Conservation (phyloP, 441 rosid genomes). For the Heliophila coronopifolia region DNA sequence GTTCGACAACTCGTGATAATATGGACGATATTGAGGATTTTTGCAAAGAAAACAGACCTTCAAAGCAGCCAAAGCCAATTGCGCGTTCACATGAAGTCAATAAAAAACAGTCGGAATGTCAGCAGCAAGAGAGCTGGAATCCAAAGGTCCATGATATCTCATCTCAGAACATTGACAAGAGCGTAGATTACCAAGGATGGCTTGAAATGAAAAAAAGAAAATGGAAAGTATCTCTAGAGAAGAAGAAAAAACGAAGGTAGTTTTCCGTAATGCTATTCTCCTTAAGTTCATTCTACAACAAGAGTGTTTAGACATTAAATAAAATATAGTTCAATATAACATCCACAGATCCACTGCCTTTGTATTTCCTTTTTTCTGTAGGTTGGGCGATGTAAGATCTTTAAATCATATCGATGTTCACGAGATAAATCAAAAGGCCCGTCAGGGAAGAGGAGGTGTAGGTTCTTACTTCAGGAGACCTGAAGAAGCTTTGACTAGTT, state of each 20-base stretch:
- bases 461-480: conserved; percentile 74
- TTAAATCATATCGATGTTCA: conserved; percentile 32
- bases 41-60: conserved; percentile 37
- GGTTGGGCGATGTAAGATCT: conserved; percentile 53
- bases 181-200: conserved; percentile 89
- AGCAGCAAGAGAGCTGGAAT: conserved; percentile 31
- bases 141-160: conserved; percentile 30
- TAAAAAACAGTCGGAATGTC: conserved; percentile 29
- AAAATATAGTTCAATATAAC: conserved; percentile 7
- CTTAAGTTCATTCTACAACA: conserved; percentile 5
- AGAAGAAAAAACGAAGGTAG: conserved; percentile 79
- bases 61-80: conserved; percentile 61
- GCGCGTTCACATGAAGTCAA: conserved; percentile 52
- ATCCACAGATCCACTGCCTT: conserved; percentile 12
- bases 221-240: conserved; percentile 64
- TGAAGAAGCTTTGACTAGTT: conserved; percentile 71
- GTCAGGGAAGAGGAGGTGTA: conserved; percentile 55
- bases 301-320: conserved; percentile 10
- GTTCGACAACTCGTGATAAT: conserved; percentile 30
- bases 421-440: conserved; percentile 34
- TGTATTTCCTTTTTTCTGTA: conserved; percentile 33
- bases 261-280: not conserved
- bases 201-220: conserved; percentile 88
- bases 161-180: conserved; percentile 56
- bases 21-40: conserved; percentile 85